A percentile compares a stretch with the other conserved stretches of the same genome.
phyloP scores from a whole-genome alignment of 257 asterid genomes.

The Henckelia pumila region DNA sequence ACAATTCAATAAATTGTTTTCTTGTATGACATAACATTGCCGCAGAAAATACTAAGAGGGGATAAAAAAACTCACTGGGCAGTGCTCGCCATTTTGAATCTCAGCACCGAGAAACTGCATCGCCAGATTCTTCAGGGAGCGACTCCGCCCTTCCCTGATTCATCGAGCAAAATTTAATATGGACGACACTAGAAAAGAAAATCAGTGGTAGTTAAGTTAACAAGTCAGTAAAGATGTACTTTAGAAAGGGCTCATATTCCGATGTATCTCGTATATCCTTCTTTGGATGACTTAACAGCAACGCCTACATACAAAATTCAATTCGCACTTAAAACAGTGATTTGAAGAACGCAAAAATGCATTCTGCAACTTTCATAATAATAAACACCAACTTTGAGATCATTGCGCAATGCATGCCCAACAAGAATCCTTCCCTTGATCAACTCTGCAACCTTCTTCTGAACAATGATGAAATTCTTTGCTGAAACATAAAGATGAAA shows the following conservation, averaged over 20 bases:
- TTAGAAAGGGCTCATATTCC: slow-evolving; percentile 62
- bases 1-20: background rate
- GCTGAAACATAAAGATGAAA: slow-evolving; percentile 43
- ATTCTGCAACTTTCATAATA: background rate
- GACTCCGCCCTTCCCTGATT: slow-evolving; percentile 83
- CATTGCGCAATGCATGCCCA: slow-evolving; percentile 95
- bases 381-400: slow-evolving; percentile 62
- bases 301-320: slow-evolving; percentile 51
- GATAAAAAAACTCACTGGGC: slow-evolving; percentile 61
- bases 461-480: slow-evolving; percentile 68
- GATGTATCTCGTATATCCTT: slow-evolving; percentile 89
- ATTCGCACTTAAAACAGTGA: background rate
- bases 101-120: slow-evolving; percentile 62
- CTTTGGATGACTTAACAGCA: slow-evolving; percentile 88
- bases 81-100: slow-evolving; percentile 93
- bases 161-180: slow-evolving; percentile 28
- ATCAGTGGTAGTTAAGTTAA: slow-evolving; percentile 23
- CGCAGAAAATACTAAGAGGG: slow-evolving; percentile 17
- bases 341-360: slow-evolving; percentile 1
- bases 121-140: slow-evolving; percentile 79
- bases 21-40: slow-evolving; percentile 10
- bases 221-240: slow-evolving; percentile 41
- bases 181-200: slow-evolving; percentile 1
- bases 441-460: slow-evolving; percentile 80
- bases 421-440: slow-evolving; percentile 73